Evolutionary conservation across 192 early-diverging fungal species (phyloP), one percentile per base, ranked within the genome.

Genomic region (Entrophospora sp.): DNA sequence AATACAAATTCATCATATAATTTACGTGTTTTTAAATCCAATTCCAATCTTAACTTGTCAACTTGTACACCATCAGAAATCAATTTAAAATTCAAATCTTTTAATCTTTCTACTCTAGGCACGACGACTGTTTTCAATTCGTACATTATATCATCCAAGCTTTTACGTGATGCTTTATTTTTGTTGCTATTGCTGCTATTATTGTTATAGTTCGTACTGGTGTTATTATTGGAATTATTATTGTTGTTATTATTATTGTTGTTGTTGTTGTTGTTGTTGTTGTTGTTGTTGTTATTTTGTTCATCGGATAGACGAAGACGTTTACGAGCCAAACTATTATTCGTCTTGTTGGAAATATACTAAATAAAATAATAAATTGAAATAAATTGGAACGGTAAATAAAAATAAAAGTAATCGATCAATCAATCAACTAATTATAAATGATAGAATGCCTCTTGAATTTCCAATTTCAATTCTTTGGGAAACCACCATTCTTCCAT

Each of bases 401-500:
- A n/a, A n/a, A n/a, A n/a, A n/a, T n/a, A n/a, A n/a, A n/a, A n/a
- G n/a, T n/a, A n/a, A n/a, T n/a, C n/a, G n/a, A n/a, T n/a, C n/a
- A n/a, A n/a, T n/a, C n/a, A n/a, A n/a, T n/a, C n/a, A n/a, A n/a
- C n/a, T 16, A n/a, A 45, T 45, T 18, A n/a, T 3, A 45, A 16
- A 14, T 44, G 9, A 13, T 30, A 22, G 36, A 56, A 6, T 55
- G 53, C 64, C 49, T 66, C 64, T 18, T 53, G 46, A 2, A 66
- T 66, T 30, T 66, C 64, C 20, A 66, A 66, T 31, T 66, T 66
- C 13, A 66, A 24, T 53, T 66, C 64, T 25, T 66, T 66, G 5
- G 64, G 64, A 38, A 66, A 66, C 64, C 64, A 66, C 64, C 64
- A 66, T 38, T 66, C 64, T 40, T 66, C 64, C 64, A 66, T 66